phyloP scores from a whole-genome alignment of 139 green algal genomes.

The Tetraselmis striata region DNA sequence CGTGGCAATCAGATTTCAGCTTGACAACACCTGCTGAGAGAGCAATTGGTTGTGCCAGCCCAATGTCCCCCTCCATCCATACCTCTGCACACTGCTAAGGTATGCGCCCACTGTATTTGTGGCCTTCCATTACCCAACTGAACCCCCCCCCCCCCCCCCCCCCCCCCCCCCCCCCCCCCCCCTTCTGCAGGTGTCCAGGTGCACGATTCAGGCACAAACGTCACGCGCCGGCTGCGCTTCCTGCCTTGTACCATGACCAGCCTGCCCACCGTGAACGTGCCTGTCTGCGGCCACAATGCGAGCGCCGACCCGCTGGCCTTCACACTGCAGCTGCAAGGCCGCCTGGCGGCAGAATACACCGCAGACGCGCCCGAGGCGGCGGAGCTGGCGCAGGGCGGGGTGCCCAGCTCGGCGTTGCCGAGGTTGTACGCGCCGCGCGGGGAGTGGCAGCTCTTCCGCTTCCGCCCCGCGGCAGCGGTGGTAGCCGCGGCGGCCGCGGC shows the following conservation, averaged over 20 bases:
- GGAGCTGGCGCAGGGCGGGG: not conserved
- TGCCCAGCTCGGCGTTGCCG: not conserved
- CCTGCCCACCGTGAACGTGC: not conserved
- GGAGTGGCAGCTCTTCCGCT: not conserved
- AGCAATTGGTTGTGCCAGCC: no score
- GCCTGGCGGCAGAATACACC: not conserved
- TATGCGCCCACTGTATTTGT: no score
- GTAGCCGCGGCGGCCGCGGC: no score
- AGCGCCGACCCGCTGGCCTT: not conserved
- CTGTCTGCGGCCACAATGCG: not conserved
- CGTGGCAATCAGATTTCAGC: no score
- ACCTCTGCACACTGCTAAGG: no score
- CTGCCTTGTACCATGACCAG: not conserved
- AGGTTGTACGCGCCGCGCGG: not conserved
- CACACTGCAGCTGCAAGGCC: not conserved
- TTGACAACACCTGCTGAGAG: no score
- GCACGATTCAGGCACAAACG: not conserved
- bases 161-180: no score
- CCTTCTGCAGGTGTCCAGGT: not conserved
- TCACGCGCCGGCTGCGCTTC: not conserved
- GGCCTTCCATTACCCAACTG: no score
- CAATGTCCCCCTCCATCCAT: no score
- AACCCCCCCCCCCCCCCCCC: no score
- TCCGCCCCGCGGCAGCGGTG: not conserved
- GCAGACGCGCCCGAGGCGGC: no score